Percentiles rank a stretch among this genome's conserved stretches.
These are phyloP conservation scores for Cronartium quercuum DNA, from an alignment of 1,284 basidiomycete genomes.

Conservation along the genomic window DNA sequence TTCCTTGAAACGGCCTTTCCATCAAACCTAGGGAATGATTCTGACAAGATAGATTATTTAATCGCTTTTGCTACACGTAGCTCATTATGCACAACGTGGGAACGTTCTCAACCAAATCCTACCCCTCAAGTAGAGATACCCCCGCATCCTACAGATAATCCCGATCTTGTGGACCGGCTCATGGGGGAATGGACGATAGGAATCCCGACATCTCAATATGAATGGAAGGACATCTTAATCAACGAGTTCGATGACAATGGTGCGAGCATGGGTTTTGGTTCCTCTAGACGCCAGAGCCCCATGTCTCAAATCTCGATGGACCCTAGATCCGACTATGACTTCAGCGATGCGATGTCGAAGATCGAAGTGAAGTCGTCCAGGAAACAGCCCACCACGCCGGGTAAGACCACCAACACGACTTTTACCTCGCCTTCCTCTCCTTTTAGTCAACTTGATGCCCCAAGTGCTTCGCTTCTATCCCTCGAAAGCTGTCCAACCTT, in stretches of 20 bases:
- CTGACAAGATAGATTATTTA: not conserved
- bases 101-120: not conserved
- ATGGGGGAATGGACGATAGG: conserved; percentile 20
- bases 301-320: not conserved
- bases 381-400: not conserved
- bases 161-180: not conserved
- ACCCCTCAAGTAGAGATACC: not conserved
- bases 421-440: not conserved
- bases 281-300: not conserved
- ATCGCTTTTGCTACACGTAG: not conserved
- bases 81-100: not conserved
- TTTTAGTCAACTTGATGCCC: not conserved
- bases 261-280: not conserved
- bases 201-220: conserved; percentile 8
- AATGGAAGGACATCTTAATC: conserved; percentile 15
- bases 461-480: not conserved
- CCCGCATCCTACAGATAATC: not conserved
- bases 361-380: not conserved
- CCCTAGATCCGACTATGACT: not conserved
- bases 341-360: not conserved
- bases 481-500: not conserved
- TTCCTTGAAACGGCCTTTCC: not conserved
- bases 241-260: not conserved
- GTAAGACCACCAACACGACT: not conserved
- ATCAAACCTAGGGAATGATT: not conserved